Base-by-base conservation (phyloP, 208 protist genomes). In the Wallacemonas sp. region DNA sequence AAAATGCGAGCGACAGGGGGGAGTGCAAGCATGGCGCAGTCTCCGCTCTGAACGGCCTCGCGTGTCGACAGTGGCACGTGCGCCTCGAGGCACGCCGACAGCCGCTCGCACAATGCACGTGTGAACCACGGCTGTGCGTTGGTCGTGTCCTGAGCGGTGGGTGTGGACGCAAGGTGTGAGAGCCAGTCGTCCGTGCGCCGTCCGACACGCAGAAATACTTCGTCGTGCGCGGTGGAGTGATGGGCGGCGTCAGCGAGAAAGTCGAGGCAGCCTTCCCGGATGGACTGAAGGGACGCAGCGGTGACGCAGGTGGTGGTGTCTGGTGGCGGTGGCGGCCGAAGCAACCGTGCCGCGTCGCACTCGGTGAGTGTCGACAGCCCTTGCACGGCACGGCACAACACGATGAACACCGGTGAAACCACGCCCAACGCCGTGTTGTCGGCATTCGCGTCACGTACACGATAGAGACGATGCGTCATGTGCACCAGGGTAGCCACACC, bases 171-270 rank as follows among this genome's bases (percentile, higher is more conserved):
- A n/a, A n/a, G n/a, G n/a, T n/a, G n/a, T n/a, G n/a, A n/a, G 15
- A 22, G 45, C 19, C 21, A 53, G n/a, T 39, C 3, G 30, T 58
- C 32, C 41, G 78, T 34, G n/a, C 53, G 26, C 21, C 48, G 38
- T 3, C 76, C 76, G 52, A 75, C 61, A 1, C 33, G 39, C 1
- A 82, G 21, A 66, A 82, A 82, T 2, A 71, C 52, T 10, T 52
- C 46, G 38, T 82, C 76, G 58, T 75, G 75, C 42, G 69, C 63
- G 21, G 58, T 15, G 39, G 21, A 29, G 22, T 65, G 13, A 48
- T 69, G 52, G 61, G 70, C 13, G 32, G 19, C 30, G 17, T 66
- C 33, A 26, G 55, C 10, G 1, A 82, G 67, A 63, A 75, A 82
- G 4, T 6, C 10, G 13, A 71, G 19, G 66, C 76, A 82, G 26